Evolutionary conservation across 306 rosid genomes (phyloP), one percentile per base, ranked within the genome.

Genomic region (Amphicarpaea edgeworthii): DNA sequence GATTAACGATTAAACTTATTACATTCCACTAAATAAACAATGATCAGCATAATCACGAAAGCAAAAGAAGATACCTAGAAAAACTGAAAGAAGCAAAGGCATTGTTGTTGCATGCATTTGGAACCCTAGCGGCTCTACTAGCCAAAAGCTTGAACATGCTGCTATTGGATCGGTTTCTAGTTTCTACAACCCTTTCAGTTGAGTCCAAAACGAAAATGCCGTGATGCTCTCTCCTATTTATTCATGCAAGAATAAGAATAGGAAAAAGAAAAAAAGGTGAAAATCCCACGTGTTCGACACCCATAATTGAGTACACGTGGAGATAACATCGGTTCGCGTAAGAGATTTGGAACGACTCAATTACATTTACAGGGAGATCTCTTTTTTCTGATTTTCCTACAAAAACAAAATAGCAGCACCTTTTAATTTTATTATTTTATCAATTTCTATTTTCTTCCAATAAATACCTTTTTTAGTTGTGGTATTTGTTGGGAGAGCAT

Each of bases 111-210:
- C 2, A 73, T 4, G 79, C 68, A n/a, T 19, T 58, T 26, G 87
- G 62, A 72, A 67, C 16, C 67, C 78, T 72, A 7, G 65, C 6
- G 11, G 67, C 87, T 72, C 87, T 79, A 59, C 38, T 77, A 32
- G 65, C 72, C 14, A 85, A 40, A 83, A 87, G 17, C 79, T 68
- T 78, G 19, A 81, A 77, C 96, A 90, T 91, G 82, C 8, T 70
- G 62, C 8, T 70, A 55, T 10, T 40, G 12, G 45, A 45, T 51
- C 26, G 8, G 42, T 58, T 24, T 24, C 28, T 3, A 19, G 34
- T n/a, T 20, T 34, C 5, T 12, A 16, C 23, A 43, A 49, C 17
- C 7, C 50, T 26, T 14, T 26, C 40, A 26, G 19, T 16, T 50
- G 12, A 51, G 19, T 57, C 12, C 5, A 5, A 5, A 12, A 23